Evolutionary conservation across 257 asterid species (phyloP).

Genomic region (Solanum lycopersicoides): DNA sequence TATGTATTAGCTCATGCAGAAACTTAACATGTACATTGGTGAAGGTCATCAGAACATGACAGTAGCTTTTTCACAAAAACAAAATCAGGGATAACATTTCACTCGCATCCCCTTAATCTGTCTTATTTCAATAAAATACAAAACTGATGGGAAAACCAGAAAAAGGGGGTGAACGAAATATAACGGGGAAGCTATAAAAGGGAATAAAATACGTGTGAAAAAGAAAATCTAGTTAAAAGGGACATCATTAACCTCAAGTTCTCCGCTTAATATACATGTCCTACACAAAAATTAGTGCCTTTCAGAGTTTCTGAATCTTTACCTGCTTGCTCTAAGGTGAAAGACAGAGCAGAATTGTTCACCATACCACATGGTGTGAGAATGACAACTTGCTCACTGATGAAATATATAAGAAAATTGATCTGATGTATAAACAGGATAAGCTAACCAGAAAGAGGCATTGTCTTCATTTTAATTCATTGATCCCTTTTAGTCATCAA

Average conservation of each 20-base stretch:
- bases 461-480: no score
- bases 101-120: not conserved
- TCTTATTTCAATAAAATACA: not conserved
- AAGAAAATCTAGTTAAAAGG: constrained; percentile 9
- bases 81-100: not conserved
- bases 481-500: no score
- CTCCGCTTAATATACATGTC: constrained; percentile 20
- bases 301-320: constrained; percentile 6
- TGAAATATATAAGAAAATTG: not conserved
- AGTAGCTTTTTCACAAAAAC: not conserved
- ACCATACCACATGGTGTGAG: constrained; percentile 3
- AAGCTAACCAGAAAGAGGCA: no score
- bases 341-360: constrained; percentile 7
- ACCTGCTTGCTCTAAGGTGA: constrained; percentile 5
- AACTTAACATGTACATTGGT: not conserved
- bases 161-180: not conserved
- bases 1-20: not conserved
- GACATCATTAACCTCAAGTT: constrained; percentile 4
- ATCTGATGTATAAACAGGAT: not conserved
- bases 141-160: not conserved
- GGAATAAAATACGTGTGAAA: not conserved
- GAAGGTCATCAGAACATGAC: not conserved
- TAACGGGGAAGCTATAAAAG: not conserved
- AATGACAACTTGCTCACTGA: not conserved
- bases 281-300: constrained; percentile 20